Evolutionary conservation across 805 yeast species (phyloP), one percentile per base, ranked within the genome.

Genomic region (Komagataella phaffii): DNA sequence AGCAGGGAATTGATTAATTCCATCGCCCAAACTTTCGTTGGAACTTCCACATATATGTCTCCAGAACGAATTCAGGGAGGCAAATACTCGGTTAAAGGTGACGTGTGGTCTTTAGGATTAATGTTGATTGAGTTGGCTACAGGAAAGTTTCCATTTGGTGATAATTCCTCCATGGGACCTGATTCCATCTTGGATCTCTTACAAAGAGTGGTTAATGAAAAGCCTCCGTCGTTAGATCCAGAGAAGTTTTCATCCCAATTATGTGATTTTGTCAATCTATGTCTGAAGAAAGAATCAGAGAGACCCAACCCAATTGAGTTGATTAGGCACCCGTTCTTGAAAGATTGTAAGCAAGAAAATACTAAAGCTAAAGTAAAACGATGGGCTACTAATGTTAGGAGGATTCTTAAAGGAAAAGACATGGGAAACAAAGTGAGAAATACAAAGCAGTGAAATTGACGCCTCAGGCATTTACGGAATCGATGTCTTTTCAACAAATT

Each of bases 61-160:
- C 99, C 99, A 0, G 99, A 93, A 61, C 76, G 99, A 55, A 91
- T 93, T 52, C 96, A 89, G 67, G 99, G 99, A 17, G 88, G 87
- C 46, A 83, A 83, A 7, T 93, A 93, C 67, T 85, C 96, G 7
- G 83, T 90, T n/a, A 89, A 90, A 58, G 91, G 96, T 44, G 99
- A 93, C 64, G 91, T 93, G 10, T 93, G 99, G 99, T 88, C 97
- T 0, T 69, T 90, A 57, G 99, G 99, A 1, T 71, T 93, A 47
- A 85, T 90, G 83, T 72, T 93, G 45, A 80, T 88, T 50, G 98
- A 93, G 64, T 71, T 93, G 50, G 91, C 96, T 1, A 79, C 86
- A 3, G 98, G 98, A 0, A 74, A 73, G 51, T 83, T 85, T 58
- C 93, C 96, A 2, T 82, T 90, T 72, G 76, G 78, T 19, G 82